These are phyloP conservation scores for Capillidium heterosporum DNA, from an alignment of 371 early-diverging fungal species.

Conservation along the genomic window DNA sequence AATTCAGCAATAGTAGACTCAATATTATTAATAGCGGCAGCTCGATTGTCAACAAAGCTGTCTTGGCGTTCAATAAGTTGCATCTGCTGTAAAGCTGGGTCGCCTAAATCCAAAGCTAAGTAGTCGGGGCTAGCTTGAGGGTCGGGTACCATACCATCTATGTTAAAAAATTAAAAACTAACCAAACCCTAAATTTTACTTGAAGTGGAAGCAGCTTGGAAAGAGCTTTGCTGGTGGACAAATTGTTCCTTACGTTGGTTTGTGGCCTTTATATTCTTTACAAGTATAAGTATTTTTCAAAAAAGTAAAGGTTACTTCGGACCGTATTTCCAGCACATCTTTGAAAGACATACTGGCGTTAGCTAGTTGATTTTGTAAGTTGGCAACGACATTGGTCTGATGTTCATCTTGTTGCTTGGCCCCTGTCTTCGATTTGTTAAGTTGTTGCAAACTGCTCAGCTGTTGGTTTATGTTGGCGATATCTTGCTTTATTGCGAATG, in stretches of 20 bases:
- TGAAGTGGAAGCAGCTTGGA: neutral
- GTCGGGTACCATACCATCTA: slow-evolving; percentile 4
- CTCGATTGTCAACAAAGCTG: slow-evolving; percentile 60
- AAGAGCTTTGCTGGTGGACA: neutral
- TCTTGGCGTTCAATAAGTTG: slow-evolving; percentile 17
- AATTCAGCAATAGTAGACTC: slow-evolving; percentile 93
- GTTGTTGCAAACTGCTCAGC: slow-evolving; percentile 63
- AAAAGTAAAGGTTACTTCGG: slow-evolving; percentile 25
- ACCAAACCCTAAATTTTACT: neutral
- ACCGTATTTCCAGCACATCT: slow-evolving; percentile 80
- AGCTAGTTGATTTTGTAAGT: slow-evolving; percentile 78
- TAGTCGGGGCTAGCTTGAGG: slow-evolving; percentile 13
- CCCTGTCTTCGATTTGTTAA: slow-evolving; percentile 16
- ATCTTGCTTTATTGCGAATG: slow-evolving; percentile 85
- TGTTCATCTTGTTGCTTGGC: slow-evolving; percentile 76
- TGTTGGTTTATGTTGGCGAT: slow-evolving; percentile 82
- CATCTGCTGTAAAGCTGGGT: slow-evolving; percentile 14
- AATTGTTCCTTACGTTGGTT: slow-evolving; percentile 44
- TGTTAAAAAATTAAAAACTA: neutral
- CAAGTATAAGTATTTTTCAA: neutral
- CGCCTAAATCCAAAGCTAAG: slow-evolving; percentile 18
- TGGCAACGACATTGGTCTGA: slow-evolving; percentile 75
- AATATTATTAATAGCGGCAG: slow-evolving; percentile 81
- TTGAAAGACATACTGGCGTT: slow-evolving; percentile 78
- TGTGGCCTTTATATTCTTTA: slow-evolving; percentile 49